A percentile compares a stretch with the other conserved stretches of the same genome.
Conservation (phyloP, 345 rosid species). For the Gossypium anomalum region DNA sequence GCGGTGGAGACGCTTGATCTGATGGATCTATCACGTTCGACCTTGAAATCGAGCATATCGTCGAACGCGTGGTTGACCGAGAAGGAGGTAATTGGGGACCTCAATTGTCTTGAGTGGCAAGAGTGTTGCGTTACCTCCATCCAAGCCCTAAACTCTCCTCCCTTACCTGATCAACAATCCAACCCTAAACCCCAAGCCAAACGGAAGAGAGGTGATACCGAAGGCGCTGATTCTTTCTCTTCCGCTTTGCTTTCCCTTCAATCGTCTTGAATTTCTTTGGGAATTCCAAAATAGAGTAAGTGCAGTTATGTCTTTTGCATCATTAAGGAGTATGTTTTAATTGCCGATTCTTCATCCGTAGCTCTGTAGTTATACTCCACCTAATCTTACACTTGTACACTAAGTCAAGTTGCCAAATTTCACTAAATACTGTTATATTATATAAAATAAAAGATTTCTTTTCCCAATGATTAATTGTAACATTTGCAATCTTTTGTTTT, state of each 20-base stretch:
- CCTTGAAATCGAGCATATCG: slow-evolving; percentile 32
- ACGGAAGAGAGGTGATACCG: neutral
- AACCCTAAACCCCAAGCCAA: neutral
- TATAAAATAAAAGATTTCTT: too few relatives aligned
- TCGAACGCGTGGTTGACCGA: slow-evolving; percentile 21
- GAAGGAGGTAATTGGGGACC: slow-evolving; percentile 31
- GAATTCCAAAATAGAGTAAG: too few relatives aligned
- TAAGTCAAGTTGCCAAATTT: too few relatives aligned
- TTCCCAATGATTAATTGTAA: too few relatives aligned
- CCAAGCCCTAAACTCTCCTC: slow-evolving; percentile 12
- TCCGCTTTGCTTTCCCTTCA: neutral
- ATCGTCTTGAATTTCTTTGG: neutral
- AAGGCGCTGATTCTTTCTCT: slow-evolving; percentile 7
- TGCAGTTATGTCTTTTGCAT: too few relatives aligned
- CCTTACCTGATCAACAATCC: neutral
- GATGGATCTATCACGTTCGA: slow-evolving; percentile 49
- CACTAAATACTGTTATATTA: too few relatives aligned
- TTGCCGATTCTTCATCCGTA: too few relatives aligned
- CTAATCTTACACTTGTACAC: too few relatives aligned
- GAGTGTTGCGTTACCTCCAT: slow-evolving; percentile 49
- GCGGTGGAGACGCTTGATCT: slow-evolving; percentile 34
- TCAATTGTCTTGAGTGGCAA: slow-evolving; percentile 39
- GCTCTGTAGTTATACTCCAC: too few relatives aligned
- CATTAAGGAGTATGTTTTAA: too few relatives aligned
- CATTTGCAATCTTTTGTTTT: too few relatives aligned